Base-by-base conservation (phyloP, 1,284 basidiomycete species). In the Psilocybe mexicana region DNA sequence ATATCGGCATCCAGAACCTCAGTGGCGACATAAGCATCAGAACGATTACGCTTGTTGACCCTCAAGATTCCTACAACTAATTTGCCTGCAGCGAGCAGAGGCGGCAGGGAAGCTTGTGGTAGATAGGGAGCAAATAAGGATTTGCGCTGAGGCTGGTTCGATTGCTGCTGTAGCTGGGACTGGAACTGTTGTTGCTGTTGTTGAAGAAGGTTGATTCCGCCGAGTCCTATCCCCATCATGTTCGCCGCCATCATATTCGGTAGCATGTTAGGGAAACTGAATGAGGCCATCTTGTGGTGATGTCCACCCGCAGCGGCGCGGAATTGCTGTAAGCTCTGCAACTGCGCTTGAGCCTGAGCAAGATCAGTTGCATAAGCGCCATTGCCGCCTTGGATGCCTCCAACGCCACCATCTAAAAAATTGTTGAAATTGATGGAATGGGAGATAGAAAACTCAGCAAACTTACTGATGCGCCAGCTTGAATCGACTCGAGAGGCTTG, bases 1-100 rank as follows among this genome's bases (percentile, higher is more conserved):
- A 99, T 99, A 73, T 99, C 97, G 59, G 95, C 94, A 70, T 99
- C 97, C 55, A 99, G 79, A 30, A 98, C 96, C 72, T 99, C 97
- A 25, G 96, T 99, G n/a, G 96, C 92, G 59, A 99, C 96, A 73
- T 98, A 99, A 4, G 97, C 97, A 74, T 99, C 97, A 25, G 96
- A 98, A 56, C 97, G 86, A 74, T 98, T 98, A 69, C 97, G 92
- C 79, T 99, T 99, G 80, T 99, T 99, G 68, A 99, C 96, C 52
- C 97, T 90, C 53, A 99, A 78, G 53, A 98, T 94, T 63, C 97
- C 97, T 57, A 99, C 96, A 59, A 99, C 97, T 48, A 99, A 83
- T 77, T 99, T 99, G 51, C 96, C 97, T 14, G 97, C 96, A n/a
- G 93, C 92, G 53, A 99, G 85, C 60, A 99, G 86, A 49, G 96